Conservation (phyloP, 2,329 filamentous ascomycete genomes). For the Cytospora piceae region DNA sequence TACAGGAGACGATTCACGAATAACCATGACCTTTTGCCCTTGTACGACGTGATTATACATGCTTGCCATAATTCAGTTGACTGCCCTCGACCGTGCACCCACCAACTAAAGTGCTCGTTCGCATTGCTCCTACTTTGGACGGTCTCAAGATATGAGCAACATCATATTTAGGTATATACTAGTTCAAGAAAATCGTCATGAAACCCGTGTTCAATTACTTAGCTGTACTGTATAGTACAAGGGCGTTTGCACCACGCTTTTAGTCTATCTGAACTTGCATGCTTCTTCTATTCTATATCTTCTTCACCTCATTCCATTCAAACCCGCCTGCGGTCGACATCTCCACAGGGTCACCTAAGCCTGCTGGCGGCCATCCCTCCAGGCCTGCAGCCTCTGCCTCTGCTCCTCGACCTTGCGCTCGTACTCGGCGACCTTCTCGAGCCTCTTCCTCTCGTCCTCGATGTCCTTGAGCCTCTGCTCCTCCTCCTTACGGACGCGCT, state of each 20-base stretch:
- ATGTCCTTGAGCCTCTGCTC: constrained; percentile 54
- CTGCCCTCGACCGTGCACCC: neutral
- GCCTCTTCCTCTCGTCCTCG: constrained; percentile 53
- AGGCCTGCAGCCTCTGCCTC: constrained; percentile 51
- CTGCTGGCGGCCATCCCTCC: constrained; percentile 45
- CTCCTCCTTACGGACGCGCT: constrained; percentile 68
- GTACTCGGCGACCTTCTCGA: constrained; percentile 61
- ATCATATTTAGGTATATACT: neutral
- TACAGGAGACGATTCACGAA: neutral
- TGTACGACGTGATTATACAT: neutral
- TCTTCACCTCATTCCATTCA: neutral
- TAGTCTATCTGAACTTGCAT: constrained; percentile 14
- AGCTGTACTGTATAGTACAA: neutral
- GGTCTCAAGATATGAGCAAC: neutral
- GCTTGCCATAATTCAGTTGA: neutral
- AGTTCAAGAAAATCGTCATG: neutral
- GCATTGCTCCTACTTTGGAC: neutral
- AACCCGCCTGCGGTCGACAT: too few relatives aligned
- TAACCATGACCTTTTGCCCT: neutral
- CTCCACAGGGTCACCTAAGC: neutral
- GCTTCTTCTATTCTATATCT: constrained; percentile 7
- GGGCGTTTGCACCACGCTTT: neutral
- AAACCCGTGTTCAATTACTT: neutral
- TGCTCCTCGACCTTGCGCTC: constrained; percentile 61
- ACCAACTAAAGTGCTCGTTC: neutral